Base-by-base conservation (phyloP, 148 eudicot species). In the Chenopodium album region DNA sequence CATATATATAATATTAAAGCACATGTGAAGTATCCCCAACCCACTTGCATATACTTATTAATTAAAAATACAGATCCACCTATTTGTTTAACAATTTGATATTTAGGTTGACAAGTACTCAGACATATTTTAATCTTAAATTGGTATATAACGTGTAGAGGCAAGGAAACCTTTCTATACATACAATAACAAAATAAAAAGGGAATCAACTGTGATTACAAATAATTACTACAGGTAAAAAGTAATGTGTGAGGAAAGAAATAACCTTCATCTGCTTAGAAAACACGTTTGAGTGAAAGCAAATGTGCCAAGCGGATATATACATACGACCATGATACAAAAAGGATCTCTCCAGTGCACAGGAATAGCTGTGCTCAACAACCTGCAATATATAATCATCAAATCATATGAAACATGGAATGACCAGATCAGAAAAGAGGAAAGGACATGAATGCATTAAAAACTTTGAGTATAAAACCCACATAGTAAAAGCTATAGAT, bases 311-410 rank as follows among this genome's bases (percentile, higher is more conserved):
- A 1, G 94, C 85, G 52, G 98, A 95, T 65, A 91, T 86, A 86
- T 89, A 95, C 94, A 95, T 93, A 65, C 98, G 98, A 28, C 98
- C 98, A 77, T 95, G 98, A 86, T 95, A 95, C 83, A 95, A 88
- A 82, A 95, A 93, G 54, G 98, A 95, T 85, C 96, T 92, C 89
- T 95, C 98, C 76, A 95, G 86, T 37, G 98, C 98, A 85, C 98
- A 95, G 62, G 98, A 95, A 86, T 93, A 95, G 86, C 98, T 95
- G 85, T 91, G 92, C 67, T 91, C 90, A 23, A 89, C 98, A 79
- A 93, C 88, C 98, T 95, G 93, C 72, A 85, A 82, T 71, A 81
- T 28, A 75, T 11, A 75, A 69, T 44, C 73, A 80, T 82, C 76
- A 85, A n/a, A 60, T 77, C 72, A 60, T 31, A 63, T 41, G 26